Base-by-base conservation (phyloP, 2,329 filamentous ascomycete genomes). In the Lizonia empirigonia region DNA sequence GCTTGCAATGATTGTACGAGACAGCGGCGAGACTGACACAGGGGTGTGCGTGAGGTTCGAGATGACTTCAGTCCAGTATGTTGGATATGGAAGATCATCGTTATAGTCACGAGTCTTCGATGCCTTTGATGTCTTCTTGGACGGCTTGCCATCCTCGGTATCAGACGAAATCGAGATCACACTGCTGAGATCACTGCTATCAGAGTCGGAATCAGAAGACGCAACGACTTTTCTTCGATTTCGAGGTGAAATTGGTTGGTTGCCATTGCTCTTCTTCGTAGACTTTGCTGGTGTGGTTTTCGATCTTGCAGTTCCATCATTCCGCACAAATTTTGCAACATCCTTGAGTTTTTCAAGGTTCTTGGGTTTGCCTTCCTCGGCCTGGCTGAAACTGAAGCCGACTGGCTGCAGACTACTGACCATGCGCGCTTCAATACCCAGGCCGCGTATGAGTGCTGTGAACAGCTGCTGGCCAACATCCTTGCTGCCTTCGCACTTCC, bases 391-490 rank as follows among this genome's bases (percentile, higher is more conserved):
- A 1, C 91, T 91, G 71, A 95, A 96, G 0, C 94, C 94, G 18
- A 90, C 76, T 1, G 91, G 88, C 67, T 97, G 94, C 32, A 99
- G 70, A 67, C 85, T 97, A 8, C 87, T 86, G 2, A 97, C 85
- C 79, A 97, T 82, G 23, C 93, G 83, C 9, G 90, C 85, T 64
- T 97, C 91, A 2, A 97, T 77, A 0, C 90, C 90, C 9, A 97
- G 69, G 0, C 86, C 91, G 58, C 94, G 82, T 18, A 97, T 71
- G 7, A 99, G 76, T 3, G 91, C 90, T 0, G 91, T 95, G 59
- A 97, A 97, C 0, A 99, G 80, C 67, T 97, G 92, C 0, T 90
- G 87, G 0, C 91, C 92, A 3, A 94, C 81, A 71, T 97, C 94
- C 56, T 92, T 83, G 53, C 91, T 97, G 1, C 94, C 94, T 53